phyloP scores from a whole-genome alignment of 106 monocot species.

The Dendrobium chrysotoxum region DNA sequence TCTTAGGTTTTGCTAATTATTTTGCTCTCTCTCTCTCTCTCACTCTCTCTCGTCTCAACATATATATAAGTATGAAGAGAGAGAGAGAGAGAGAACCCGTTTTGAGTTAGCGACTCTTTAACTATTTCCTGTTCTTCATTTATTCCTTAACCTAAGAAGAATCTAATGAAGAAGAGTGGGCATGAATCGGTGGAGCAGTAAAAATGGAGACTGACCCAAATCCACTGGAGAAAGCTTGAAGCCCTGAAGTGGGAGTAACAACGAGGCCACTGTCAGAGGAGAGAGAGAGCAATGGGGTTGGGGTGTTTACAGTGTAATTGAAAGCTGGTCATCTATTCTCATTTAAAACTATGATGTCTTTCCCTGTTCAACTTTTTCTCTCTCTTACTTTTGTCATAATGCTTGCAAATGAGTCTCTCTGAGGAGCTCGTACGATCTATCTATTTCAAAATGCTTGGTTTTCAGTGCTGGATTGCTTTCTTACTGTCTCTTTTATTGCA shows the following conservation, averaged over 20 bases:
- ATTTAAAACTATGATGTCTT: neutral
- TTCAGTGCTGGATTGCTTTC: constrained; percentile 9
- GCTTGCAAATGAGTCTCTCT: neutral
- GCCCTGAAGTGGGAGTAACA: neutral
- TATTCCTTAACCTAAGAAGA: too few species aligned
- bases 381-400: neutral
- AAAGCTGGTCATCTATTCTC: too few species aligned
- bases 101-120: too few species aligned
- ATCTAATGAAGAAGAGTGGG: neutral
- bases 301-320: too few species aligned
- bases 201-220: neutral
- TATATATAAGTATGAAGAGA: neutral
- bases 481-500: constrained; percentile 1
- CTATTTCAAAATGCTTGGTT: constrained; percentile 5
- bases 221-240: neutral
- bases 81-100: too few species aligned
- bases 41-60: neutral
- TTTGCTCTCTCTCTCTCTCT: too few species aligned
- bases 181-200: neutral
- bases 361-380: neutral
- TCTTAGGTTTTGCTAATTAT: too few species aligned
- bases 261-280: neutral
- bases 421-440: neutral
- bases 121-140: too few species aligned
- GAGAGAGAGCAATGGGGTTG: neutral